Conservation (phyloP, 805 yeast species). For the Candida palmyrensis region DNA sequence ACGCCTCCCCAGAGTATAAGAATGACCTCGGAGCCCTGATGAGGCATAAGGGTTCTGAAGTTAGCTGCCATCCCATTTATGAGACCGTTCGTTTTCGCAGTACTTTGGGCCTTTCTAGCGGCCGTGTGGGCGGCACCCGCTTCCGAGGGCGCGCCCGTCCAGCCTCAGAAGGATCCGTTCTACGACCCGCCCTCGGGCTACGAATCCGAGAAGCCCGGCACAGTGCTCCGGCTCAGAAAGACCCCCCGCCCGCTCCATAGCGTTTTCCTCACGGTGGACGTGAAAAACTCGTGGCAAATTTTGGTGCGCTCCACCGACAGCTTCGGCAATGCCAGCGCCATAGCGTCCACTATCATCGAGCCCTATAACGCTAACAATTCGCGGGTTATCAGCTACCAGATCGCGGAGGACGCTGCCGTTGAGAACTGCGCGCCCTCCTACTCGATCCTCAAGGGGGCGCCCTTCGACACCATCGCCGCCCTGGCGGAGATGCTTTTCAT, state of each 20-base stretch:
- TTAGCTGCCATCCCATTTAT: too few relatives aligned
- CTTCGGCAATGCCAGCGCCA: conserved; percentile 11
- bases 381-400: conserved; percentile 16
- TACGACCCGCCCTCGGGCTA: conserved; percentile 11
- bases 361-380: conserved; percentile 17
- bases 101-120: too few relatives aligned
- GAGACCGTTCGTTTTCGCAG: too few relatives aligned
- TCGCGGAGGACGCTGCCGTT: conserved; percentile 15
- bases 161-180: conserved; percentile 10
- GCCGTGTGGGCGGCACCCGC: conserved; percentile 1
- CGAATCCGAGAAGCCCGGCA: conserved; percentile 9
- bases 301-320: conserved; percentile 9
- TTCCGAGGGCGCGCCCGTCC: not conserved
- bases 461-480: conserved; percentile 6
- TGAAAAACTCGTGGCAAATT: conserved; percentile 9
- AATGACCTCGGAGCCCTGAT: too few relatives aligned
- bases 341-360: conserved; percentile 14
- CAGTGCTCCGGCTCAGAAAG: conserved; percentile 10
- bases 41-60: too few relatives aligned
- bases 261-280: conserved; percentile 6
- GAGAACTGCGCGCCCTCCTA: conserved; percentile 19
- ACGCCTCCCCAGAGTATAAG: too few relatives aligned
- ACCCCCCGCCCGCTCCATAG: conserved; percentile 9
- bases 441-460: conserved; percentile 11
- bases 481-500: conserved; percentile 13